A percentile compares a stretch with the other conserved stretches of the same genome.
Evolutionary conservation across 1,284 basidiomycete species (phyloP).

Genomic region (Pisolithus thermaeus): DNA sequence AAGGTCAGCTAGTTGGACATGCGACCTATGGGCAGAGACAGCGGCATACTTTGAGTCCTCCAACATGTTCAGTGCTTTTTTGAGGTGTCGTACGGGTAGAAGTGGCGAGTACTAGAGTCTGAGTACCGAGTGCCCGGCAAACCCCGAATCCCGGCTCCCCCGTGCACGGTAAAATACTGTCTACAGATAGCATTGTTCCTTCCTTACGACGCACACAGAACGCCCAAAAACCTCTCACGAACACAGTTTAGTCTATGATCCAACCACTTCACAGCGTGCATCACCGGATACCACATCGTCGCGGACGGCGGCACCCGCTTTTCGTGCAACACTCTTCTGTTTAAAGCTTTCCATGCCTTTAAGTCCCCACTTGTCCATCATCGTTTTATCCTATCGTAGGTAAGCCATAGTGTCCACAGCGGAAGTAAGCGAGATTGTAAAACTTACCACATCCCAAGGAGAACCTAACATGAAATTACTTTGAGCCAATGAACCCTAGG

Average conservation of each 20-base stretch:
- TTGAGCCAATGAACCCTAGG: conserved; percentile 4
- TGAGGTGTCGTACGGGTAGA: too few species aligned
- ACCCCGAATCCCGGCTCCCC: not conserved
- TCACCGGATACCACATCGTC: not conserved
- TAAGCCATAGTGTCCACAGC: conserved; percentile 6
- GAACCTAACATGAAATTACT: conserved; percentile 44
- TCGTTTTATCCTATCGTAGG: conserved; percentile 77
- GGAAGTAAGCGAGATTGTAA: conserved; percentile 1
- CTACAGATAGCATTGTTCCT: too few species aligned
- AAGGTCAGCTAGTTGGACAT: conserved; percentile 5
- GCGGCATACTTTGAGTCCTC: conserved; percentile 28
- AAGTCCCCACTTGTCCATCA: conserved; percentile 92
- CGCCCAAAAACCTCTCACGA: too few species aligned
- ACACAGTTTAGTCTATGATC: too few species aligned
- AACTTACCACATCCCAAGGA: conserved; percentile 75
- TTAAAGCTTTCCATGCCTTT: conserved; percentile 88
- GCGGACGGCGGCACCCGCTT: conserved; percentile 37
- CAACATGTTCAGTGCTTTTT: conserved; percentile 23
- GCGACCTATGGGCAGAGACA: not conserved
- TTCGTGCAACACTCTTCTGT: conserved; percentile 48
- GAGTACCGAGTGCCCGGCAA: not conserved
- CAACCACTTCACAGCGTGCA: not conserved
- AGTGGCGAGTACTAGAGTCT: not conserved
- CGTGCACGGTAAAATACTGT: too few species aligned
- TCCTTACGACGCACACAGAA: too few species aligned